Evolutionary conservation across 2,329 filamentous ascomycete species (phyloP).

Genomic region (Thermochaetoides dissita): DNA sequence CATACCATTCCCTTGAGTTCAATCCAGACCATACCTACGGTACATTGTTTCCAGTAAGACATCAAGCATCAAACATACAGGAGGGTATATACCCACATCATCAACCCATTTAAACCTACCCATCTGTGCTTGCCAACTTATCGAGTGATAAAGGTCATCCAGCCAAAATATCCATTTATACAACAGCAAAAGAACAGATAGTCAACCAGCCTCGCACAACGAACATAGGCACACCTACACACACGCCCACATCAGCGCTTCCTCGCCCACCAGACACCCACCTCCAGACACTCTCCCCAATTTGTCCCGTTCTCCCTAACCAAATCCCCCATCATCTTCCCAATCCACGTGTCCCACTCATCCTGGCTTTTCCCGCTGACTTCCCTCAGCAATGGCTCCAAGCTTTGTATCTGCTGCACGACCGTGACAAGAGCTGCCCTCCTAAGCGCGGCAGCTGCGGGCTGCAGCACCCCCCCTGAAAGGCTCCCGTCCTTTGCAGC

Average conservation of each 20-base stretch:
- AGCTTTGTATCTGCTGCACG: conserved; percentile 68
- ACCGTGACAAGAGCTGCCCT: conserved; percentile 70
- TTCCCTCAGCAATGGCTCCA: conserved; percentile 72
- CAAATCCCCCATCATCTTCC: conserved; percentile 73
- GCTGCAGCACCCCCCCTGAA: conserved; percentile 34
- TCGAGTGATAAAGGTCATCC: too few relatives aligned
- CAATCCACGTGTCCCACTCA: conserved; percentile 85
- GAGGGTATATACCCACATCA: too few relatives aligned
- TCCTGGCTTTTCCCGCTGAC: conserved; percentile 76
- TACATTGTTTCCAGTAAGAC: too few relatives aligned
- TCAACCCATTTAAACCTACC: too few relatives aligned
- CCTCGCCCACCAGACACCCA: conserved; percentile 79
- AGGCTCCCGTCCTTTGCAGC: conserved; percentile 17
- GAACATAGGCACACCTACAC: too few relatives aligned
- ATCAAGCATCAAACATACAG: too few relatives aligned
- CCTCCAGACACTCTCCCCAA: conserved; percentile 73
- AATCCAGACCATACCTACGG: too few relatives aligned
- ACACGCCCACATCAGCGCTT: conserved; percentile 35
- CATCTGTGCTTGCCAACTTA: too few relatives aligned
- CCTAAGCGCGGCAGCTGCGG: conserved; percentile 59
- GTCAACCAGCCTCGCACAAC: background rate
- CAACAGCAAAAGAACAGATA: background rate
- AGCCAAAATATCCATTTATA: too few relatives aligned
- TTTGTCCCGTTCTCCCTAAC: conserved; percentile 64
- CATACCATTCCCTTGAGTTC: background rate